Evolutionary conservation across 345 rosid species (phyloP).

Genomic region (Arabidopsis arenosa): DNA sequence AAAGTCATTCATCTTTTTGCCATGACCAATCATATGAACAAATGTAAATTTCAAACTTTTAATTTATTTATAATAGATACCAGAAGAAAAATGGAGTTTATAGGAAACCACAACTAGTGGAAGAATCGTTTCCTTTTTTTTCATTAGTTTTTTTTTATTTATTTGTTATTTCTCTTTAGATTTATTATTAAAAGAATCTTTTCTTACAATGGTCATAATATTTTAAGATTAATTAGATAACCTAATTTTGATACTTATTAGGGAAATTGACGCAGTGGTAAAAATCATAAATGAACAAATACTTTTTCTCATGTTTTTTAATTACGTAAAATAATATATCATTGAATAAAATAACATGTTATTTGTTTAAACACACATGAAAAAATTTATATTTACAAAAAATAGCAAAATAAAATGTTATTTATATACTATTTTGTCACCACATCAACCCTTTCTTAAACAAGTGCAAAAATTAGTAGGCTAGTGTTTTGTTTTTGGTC

Average conservation of each 20-base stretch:
- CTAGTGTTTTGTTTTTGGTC: too few relatives aligned
- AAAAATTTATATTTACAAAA: too few relatives aligned
- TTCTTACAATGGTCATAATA: not conserved
- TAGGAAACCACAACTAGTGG: slow-evolving; percentile 14
- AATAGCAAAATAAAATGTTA: too few relatives aligned
- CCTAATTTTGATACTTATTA: not conserved
- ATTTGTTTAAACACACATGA: too few relatives aligned
- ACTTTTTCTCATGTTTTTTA: too few relatives aligned
- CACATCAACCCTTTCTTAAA: not conserved
- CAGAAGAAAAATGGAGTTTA: not conserved
- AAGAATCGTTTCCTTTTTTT: not conserved
- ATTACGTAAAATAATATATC: too few relatives aligned
- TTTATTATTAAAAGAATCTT: not conserved
- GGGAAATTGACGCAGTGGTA: not conserved
- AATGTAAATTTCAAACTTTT: slow-evolving; percentile 7
- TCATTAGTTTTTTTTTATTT: not conserved
- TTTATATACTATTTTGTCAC: not conserved
- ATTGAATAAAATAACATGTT: too few relatives aligned
- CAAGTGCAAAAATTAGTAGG: not conserved
- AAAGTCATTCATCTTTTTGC: slow-evolving; percentile 25
- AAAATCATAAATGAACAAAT: not conserved
- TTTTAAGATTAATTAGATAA: not conserved
- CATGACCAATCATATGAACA: slow-evolving; percentile 24
- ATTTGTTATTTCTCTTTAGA: too few relatives aligned
- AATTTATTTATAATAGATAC: not conserved